Conservation (phyloP, 345 rosid genomes). For the Moringa oleifera region DNA sequence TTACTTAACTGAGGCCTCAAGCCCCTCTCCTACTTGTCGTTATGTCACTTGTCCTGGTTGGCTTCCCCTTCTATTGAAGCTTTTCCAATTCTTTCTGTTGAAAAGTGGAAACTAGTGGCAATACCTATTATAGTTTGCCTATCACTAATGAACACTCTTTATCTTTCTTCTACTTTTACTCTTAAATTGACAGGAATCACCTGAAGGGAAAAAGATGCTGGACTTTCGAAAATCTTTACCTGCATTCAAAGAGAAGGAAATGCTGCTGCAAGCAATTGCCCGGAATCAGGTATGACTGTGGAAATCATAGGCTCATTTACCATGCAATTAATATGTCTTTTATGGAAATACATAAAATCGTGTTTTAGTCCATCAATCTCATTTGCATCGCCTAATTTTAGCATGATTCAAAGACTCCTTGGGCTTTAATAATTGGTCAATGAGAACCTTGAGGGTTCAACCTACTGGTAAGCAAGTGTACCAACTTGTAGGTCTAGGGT, state of each 20-base stretch:
- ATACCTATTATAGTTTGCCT: neutral
- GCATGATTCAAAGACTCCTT: too few species aligned
- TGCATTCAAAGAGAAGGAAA: constrained; percentile 84
- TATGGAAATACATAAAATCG: too few species aligned
- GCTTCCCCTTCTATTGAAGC: neutral
- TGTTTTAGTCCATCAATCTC: too few species aligned
- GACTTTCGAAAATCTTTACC: constrained; percentile 86
- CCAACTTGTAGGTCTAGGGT: too few species aligned
- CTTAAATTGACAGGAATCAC: constrained; percentile 60
- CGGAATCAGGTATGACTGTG: constrained; percentile 74
- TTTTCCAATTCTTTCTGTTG: neutral
- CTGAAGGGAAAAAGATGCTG: constrained; percentile 78
- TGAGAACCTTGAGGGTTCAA: too few species aligned
- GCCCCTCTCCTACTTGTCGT: neutral
- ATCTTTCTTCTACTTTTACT: neutral
- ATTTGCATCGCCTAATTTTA: too few species aligned
- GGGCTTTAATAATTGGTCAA: too few species aligned
- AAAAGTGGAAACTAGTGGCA: constrained; percentile 5
- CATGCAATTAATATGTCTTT: too few species aligned
- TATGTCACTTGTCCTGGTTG: neutral
- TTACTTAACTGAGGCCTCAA: neutral
- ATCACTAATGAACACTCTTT: neutral
- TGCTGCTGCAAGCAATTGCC: constrained; percentile 92
- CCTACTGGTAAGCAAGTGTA: too few species aligned
- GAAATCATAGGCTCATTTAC: constrained; percentile 2